phyloP scores from a whole-genome alignment of 306 rosid species.

The Hylodesmum podocarpum region DNA sequence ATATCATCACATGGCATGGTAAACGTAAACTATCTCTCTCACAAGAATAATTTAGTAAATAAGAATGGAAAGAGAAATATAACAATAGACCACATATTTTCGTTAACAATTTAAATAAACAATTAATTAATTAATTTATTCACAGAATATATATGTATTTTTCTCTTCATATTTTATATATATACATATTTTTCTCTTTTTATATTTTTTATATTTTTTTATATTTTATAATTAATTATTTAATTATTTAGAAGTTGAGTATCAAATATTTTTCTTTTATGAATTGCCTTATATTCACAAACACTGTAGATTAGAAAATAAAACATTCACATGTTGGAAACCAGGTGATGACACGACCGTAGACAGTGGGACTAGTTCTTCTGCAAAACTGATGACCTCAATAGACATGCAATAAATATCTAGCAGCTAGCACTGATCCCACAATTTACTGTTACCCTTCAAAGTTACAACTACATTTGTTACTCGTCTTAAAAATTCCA shows the following conservation, averaged over 20 bases:
- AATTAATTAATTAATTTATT: no score
- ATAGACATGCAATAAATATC: slow-evolving; percentile 26
- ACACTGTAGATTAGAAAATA: background rate
- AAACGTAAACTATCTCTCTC: background rate
- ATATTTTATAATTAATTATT: no score
- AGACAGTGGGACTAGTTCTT: background rate
- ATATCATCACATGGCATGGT: background rate
- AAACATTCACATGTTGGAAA: background rate
- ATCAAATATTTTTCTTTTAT: no score
- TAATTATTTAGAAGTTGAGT: no score
- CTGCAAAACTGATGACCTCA: background rate
- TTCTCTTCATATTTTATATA: no score
- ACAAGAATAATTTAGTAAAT: background rate
- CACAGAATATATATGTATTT: no score
- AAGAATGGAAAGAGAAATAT: background rate
- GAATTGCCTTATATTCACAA: background rate
- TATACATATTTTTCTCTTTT: no score
- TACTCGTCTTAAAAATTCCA: background rate
- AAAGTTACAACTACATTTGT: background rate
- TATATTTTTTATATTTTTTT: no score
- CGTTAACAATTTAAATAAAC: no score
- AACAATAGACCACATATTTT: no score
- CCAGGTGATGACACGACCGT: background rate
- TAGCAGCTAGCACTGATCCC: background rate
- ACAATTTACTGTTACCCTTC: background rate